These are phyloP conservation scores for Brassica juncea DNA, from an alignment of 345 rosid species.

Conservation along the genomic window DNA sequence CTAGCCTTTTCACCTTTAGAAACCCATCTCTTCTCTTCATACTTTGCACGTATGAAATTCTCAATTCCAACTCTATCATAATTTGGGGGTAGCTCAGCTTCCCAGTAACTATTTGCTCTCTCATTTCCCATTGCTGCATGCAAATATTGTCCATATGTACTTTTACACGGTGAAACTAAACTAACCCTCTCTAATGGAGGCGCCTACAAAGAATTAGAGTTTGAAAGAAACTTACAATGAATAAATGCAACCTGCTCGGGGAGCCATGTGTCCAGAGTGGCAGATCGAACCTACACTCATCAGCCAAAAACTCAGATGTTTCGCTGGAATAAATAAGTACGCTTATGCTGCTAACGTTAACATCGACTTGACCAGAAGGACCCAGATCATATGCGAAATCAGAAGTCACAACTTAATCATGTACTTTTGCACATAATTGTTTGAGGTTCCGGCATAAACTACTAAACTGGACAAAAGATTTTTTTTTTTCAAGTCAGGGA, in stretches of 20 bases:
- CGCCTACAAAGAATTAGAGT: background rate
- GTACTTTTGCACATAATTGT: background rate
- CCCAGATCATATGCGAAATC: background rate
- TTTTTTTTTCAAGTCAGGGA: background rate
- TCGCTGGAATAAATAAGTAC: conserved; percentile 2
- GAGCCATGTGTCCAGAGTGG: conserved; percentile 98
- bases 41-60: conserved; percentile 96
- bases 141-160: conserved; percentile 19
- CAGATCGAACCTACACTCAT: conserved; percentile 82
- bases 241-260: conserved; percentile 95
- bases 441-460: background rate
- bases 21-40: conserved; percentile 92
- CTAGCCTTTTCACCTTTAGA: conserved; percentile 63
- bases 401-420: background rate
- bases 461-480: background rate
- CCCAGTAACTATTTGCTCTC: conserved; percentile 91
- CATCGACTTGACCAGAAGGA: conserved; percentile 20
- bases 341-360: background rate
- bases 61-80: conserved; percentile 95
- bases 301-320: background rate
- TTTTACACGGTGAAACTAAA: background rate
- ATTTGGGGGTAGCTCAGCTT: conserved; percentile 91
- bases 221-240: conserved; percentile 60
- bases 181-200: background rate
- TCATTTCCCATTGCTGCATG: conserved; percentile 94